Evolutionary conservation across 345 rosid species (phyloP), one percentile per base, ranked within the genome.

Genomic region (Lepidium didymum): DNA sequence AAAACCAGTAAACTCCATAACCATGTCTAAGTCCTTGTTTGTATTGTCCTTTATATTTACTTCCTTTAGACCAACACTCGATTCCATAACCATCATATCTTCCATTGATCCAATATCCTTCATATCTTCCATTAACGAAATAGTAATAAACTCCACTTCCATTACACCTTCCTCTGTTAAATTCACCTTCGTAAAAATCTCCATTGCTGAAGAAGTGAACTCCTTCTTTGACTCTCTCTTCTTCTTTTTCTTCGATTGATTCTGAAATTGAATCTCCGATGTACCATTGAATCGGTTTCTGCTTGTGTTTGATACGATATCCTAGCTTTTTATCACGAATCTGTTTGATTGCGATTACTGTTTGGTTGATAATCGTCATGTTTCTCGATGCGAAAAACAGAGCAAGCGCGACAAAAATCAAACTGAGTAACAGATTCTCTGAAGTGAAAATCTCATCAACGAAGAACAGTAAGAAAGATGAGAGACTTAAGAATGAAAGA

Each of bases 51-150:
- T 88, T 85, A 40, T 91, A 94, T 69, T 89, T 83, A 50, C 99
- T 91, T 69, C 99, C 99, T 75, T 88, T 81, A 10, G 87, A 85
- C 99, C 99, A 94, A 62, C 87, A 86, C 80, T 94, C 99, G 10
- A 89, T 88, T 29, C 99, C 99, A 35, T 69, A 84, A 7, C 99
- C 99, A 55, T 94, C 95, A 56, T 94, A 89, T 65, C 83, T 84
- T 43, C 99, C 97, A 62, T 86, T 91, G 4, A 94, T 70, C 99
- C 97, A 94, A 42, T 94, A 95, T 5, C 97, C 99, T 66, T 94
- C 97, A 46, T 94, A 91, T 59, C 95, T 83, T 47, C 97, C 99
- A 42, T 84, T 91, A 18, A 82, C 84, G 55, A 75, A 77, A 63
- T 81, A 91, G 33, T 82, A 87, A 53, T 94, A 94, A 15, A 94